A percentile compares a stretch with the other conserved stretches of the same genome.
These are phyloP conservation scores for Colletotrichum acutatum DNA, from an alignment of 2,329 filamentous ascomycete species.

Conservation along the genomic window DNA sequence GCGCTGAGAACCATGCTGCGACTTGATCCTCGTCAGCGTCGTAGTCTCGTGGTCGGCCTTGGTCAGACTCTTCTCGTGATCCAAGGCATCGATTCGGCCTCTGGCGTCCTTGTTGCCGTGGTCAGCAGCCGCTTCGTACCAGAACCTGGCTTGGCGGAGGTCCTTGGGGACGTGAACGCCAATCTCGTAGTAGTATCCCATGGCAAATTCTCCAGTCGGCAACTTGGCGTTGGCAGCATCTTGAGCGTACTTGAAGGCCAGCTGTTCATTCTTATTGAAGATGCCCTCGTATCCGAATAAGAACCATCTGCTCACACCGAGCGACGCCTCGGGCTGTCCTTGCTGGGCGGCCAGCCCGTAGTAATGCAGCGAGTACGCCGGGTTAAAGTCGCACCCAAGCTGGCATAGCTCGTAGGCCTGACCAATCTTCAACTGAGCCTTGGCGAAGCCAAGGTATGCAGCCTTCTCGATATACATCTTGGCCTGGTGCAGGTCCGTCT, in stretches of 20 bases:
- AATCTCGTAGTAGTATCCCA: constrained; percentile 98
- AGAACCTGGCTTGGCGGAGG: constrained; percentile 82
- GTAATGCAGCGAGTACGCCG: constrained; percentile 92
- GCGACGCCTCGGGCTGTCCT: constrained; percentile 91
- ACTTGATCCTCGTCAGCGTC: constrained; percentile 88
- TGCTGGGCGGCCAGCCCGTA: constrained; percentile 93
- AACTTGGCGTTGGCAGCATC: constrained; percentile 85
- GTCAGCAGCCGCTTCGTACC: constrained; percentile 90
- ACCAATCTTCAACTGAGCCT: constrained; percentile 97
- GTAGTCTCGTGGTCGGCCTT: constrained; percentile 94
- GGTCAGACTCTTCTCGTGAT: constrained; percentile 83
- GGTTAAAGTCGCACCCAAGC: constrained; percentile 93
- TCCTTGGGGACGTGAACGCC: constrained; percentile 91
- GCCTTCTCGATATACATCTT: constrained; percentile 95
- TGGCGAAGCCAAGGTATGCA: constrained; percentile 93
- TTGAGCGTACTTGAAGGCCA: constrained; percentile 91
- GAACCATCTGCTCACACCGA: constrained; percentile 99
- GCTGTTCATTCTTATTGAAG: constrained; percentile 94
- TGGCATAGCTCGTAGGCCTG: constrained; percentile 95
- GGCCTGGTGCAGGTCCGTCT: constrained; percentile 77
- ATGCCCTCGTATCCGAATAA: constrained; percentile 92
- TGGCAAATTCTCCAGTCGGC: constrained; percentile 91
- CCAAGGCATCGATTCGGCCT: constrained; percentile 84
- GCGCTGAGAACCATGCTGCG: constrained; percentile 76
- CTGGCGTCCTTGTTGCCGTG: constrained; percentile 93